Base-by-base conservation (phyloP, 441 rosid genomes). In the Croton laevigatus region DNA sequence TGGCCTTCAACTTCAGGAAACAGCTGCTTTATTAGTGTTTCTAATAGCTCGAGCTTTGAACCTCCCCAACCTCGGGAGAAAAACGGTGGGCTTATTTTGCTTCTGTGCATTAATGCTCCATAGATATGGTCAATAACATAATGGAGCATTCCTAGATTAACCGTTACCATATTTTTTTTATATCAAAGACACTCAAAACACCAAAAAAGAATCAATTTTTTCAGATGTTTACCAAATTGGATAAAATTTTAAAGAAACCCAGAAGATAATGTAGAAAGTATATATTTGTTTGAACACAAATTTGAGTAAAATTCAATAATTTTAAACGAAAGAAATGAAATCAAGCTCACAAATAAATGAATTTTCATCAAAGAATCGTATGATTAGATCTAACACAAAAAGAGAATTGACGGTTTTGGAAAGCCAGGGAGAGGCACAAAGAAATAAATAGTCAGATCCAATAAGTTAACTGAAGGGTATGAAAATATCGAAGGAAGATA, bases 51-150 rank as follows among this genome's bases (percentile, higher is more conserved):
- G 48, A 92, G 98, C 86, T 92, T 88, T 3, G 88, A 75, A 22
- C 98, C 97, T 46, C 98, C 98, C 97, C 99, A 95, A 5, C 99
- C 99, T 64, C 91, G 75, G 3, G 99, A 92, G 77, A 95, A 95
- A 74, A 95, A 92, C 1, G 89, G 99, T 3, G 94, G 88, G 68
- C 88, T 85, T 12, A 95, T 75, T 84, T 86, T 89, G 64, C 88
- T 84, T 71, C 97, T 83, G 79, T 95, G 93, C 96, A 95, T 81
- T 65, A 92, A 85, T 66, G 97, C 98, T 70, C 97, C 98, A 68
- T 95, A 95, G 0, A 95, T 74, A 55, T 95, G 99, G 78, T 92
- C 99, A 49, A 92, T 59, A 44, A 95, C 88, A 71, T 88, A 89
- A 81, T 95, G 99, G 60, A 95, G 88, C 92, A 88, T 86, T 49